Percentiles rank a stretch among this genome's conserved stretches.
phyloP scores from a whole-genome alignment of 352 stramenopile species.

The Phytopythium cucurbitacearum region DNA sequence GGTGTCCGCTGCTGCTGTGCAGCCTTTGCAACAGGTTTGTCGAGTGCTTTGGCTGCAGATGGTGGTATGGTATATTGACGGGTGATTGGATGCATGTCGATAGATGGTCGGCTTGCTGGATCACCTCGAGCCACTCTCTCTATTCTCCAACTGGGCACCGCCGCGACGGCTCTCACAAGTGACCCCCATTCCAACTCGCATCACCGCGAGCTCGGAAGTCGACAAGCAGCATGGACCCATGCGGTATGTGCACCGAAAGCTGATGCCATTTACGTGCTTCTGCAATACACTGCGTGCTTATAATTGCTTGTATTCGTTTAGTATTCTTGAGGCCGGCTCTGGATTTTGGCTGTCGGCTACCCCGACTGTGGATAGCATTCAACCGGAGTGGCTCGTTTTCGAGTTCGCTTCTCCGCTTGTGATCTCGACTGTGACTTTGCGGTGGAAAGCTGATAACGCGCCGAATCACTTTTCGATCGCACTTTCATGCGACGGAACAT shows the following conservation, averaged over 20 bases:
- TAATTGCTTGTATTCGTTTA: slow-evolving; percentile 7
- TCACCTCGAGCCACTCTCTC: slow-evolving; percentile 53
- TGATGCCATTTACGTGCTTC: not conserved
- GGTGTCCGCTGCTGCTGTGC: slow-evolving; percentile 28
- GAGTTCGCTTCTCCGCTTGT: slow-evolving; percentile 42
- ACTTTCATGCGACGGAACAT: slow-evolving; percentile 39
- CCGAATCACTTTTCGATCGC: slow-evolving; percentile 37
- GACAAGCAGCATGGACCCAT: slow-evolving; percentile 49
- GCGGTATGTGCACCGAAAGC: slow-evolving; percentile 24
- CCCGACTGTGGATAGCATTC: slow-evolving; percentile 12
- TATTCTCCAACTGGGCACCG: slow-evolving; percentile 81
- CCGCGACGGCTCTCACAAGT: slow-evolving; percentile 44
- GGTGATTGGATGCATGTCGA: slow-evolving; percentile 1
- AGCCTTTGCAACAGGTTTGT: slow-evolving; percentile 65
- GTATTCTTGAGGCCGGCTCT: slow-evolving; percentile 29
- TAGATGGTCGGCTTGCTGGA: slow-evolving; percentile 62
- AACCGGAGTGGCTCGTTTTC: slow-evolving; percentile 46
- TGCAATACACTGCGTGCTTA: not conserved
- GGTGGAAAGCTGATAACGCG: slow-evolving; percentile 37
- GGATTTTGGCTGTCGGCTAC: slow-evolving; percentile 43
- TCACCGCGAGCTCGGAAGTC: slow-evolving; percentile 54
- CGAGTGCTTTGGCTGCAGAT: not conserved
- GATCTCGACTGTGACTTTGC: slow-evolving; percentile 41
- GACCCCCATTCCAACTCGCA: slow-evolving; percentile 32
- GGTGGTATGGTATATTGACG: not conserved